Base-by-base conservation (phyloP, 225 moss, liverwort and hornwort genomes). In the Marchantia paleacea region DNA sequence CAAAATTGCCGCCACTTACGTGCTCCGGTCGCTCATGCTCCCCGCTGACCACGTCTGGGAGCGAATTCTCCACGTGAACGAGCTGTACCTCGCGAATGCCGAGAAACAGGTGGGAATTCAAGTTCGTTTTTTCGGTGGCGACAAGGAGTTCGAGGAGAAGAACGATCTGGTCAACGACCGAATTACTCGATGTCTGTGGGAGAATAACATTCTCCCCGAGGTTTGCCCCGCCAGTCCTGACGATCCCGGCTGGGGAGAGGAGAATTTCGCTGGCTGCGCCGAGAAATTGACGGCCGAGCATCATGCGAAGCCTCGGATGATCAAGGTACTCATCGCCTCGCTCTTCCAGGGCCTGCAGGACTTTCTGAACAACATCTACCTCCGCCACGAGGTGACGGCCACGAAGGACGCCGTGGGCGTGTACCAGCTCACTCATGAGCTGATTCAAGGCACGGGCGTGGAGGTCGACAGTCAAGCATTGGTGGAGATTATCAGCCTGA, bases 241-340 rank as follows among this genome's bases (percentile, higher is more conserved):
- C 6, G 26, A 28, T 13, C 68, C 52, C 22, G 64, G 24, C 24
- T 65, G 12, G 26, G 75, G 51, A 6, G 80, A 86, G 24, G 78
- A 15, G 10, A 83, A 78, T 60, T 75, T 81, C 29, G 52, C 69
- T 9, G 76, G 69, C 16, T 86, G 85, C 57, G 47, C 78, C 5
- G n/a, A 52, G 50, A 26, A 64, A 65, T 52, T 47, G n/a, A 49
- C 47, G 22, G 61, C 25, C 49, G 18, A 49, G 65, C 54, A 78
- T 53, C 74, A 74, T 20, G 18, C 25, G 26, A 63, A 66, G 8
- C 75, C 72, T 14, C 84, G 72, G 9, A 64, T 78, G 13, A 85
- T 82, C 48, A 90, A 91, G 54, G 88, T 93, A 10, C 84, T 93
- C 67, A 86, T 96, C 12, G 89, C 93, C 31, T 93, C 92, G 4